Evolutionary conservation across 1,284 basidiomycete genomes (phyloP).

Genomic region (Pseudozyma thailandica): DNA sequence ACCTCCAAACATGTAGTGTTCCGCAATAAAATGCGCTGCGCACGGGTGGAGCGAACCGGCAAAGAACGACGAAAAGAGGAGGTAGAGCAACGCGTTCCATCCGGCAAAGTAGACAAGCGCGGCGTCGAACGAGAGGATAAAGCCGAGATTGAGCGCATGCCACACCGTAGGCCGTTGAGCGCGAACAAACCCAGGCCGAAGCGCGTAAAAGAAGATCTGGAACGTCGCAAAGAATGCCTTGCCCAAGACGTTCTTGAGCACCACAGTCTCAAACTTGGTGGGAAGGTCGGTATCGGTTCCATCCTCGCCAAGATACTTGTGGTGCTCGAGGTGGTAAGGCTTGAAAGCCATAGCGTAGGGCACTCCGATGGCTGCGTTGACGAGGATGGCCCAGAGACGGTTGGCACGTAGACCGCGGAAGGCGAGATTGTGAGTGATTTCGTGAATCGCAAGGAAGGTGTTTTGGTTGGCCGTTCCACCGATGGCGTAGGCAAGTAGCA

Average conservation of each 20-base stretch:
- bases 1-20: conserved; percentile 70
- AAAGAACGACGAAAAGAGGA: conserved; percentile 89
- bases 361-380: conserved; percentile 91
- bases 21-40: conserved; percentile 96
- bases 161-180: conserved; percentile 82
- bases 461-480: conserved; percentile 98
- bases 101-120: conserved; percentile 67
- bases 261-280: conserved; percentile 82
- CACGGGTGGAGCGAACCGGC: conserved; percentile 94
- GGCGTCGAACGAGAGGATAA: conserved; percentile 80
- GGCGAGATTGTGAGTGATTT: conserved; percentile 97
- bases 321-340: conserved; percentile 85
- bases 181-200: conserved; percentile 93
- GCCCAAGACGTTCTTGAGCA: conserved; percentile 92
- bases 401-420: conserved; percentile 86
- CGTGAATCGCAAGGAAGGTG: conserved; percentile 95
- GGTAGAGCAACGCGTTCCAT: conserved; percentile 73
- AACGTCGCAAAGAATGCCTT: conserved; percentile 98
- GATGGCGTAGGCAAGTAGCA: conserved; percentile 83
- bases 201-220: conserved; percentile 97
- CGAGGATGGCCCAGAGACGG: conserved; percentile 86
- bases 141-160: conserved; percentile 82
- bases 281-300: conserved; percentile 95
- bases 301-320: conserved; percentile 94
- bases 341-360: conserved; percentile 98